Evolutionary conservation across 2,329 filamentous ascomycete genomes (phyloP), one percentile per base, ranked within the genome.

Genomic region (Lomentospora prolificans): DNA sequence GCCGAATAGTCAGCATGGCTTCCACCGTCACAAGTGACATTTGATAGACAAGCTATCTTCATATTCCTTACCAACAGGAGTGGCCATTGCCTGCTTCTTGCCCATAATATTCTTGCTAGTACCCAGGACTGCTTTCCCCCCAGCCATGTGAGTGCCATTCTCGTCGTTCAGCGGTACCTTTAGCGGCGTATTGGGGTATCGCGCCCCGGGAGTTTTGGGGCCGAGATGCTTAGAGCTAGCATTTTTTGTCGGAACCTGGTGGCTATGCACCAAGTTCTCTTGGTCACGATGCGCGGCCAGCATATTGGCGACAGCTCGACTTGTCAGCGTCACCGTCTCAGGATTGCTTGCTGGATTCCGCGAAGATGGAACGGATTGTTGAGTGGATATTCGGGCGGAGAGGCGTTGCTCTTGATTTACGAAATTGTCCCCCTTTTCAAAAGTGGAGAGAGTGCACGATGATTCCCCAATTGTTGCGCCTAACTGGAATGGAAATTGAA

Each of bases 81-180:
- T 97, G 55, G 87, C 74, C 64, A 95, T 85, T 31, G 63, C 82
- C 77, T 60, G 72, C 65, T 51, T 50, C 46, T 36, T 62, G n/a
- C 66, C 67, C 64, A 82, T 83, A 51, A 70, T 69, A 55, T 74
- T 66, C 22, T 75, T 75, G 64, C 80, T 75, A 46, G 73, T 77
- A 58, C 81, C 79, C 53, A 81, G 65, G 1, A 74, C 72, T 41
- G 78, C 78, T 68, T 86, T 90, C 53, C 80, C 79, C 36, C 75
- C 79, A 27, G 53, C 50, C 12, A 59, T 62, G 7, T 60, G 63
- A 4, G 65, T 60, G 3, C 79, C 82, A 71, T 96, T 96, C 70
- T 96, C 92, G 64, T 96, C 89, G 62, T 95, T 89, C 59, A 89
- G 76, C 6, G 85, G 80, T 51, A 89, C 72, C 65, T 85, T 87